phyloP scores from a whole-genome alignment of 108 stramenopile genomes.

The Discostella stelligeroides region DNA sequence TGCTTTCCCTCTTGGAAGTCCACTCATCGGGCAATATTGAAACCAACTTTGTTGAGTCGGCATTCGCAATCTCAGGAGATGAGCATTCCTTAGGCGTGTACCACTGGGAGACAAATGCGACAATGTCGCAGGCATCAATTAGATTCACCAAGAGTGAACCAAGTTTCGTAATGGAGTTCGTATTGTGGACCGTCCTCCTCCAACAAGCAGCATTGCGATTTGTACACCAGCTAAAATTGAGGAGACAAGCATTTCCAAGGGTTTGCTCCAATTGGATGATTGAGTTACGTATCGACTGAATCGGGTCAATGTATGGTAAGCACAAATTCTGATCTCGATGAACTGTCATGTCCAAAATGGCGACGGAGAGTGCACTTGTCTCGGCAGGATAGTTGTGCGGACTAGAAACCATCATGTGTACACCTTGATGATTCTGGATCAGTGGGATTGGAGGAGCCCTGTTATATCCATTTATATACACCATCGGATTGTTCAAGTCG shows the following conservation, averaged over 20 bases:
- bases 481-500: conserved; percentile 28
- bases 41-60: not conserved
- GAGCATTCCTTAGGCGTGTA: conserved; percentile 43
- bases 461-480: conserved; percentile 39
- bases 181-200: conserved; percentile 43
- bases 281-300: conserved; percentile 54
- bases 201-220: conserved; percentile 43
- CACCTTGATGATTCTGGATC: conserved; percentile 36
- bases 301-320: conserved; percentile 50
- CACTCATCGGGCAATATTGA: conserved; percentile 15
- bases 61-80: not conserved
- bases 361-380: conserved; percentile 6
- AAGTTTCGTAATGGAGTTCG: conserved; percentile 52
- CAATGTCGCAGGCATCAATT: conserved; percentile 57
- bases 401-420: not conserved
- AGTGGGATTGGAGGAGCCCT: conserved; percentile 31
- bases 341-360: conserved; percentile 12
- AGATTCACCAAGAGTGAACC: conserved; percentile 56
- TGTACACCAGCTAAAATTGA: conserved; percentile 60
- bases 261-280: conserved; percentile 54
- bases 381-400: conserved; percentile 17
- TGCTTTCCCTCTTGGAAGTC: conserved; percentile 15
- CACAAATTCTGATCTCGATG: conserved; percentile 3
- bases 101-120: conserved; percentile 66
- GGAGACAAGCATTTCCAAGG: conserved; percentile 55